Evolutionary conservation across 2,329 filamentous ascomycete species (phyloP).

Genomic region (Hymenoscyphus occultus): DNA sequence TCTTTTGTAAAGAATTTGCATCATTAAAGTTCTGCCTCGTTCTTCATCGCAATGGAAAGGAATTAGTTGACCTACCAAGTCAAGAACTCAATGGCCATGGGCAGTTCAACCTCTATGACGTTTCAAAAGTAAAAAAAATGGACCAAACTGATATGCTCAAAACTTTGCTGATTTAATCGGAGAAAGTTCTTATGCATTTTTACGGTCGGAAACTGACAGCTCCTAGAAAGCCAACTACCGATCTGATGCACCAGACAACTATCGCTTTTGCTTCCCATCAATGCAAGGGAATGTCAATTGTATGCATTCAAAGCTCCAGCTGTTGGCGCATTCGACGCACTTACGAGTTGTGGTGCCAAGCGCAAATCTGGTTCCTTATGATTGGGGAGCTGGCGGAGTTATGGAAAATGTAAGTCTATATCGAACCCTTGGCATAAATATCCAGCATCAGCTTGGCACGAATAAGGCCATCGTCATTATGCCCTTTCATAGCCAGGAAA

Average conservation of each 20-base stretch:
- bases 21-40: too few relatives aligned
- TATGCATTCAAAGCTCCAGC: slow-evolving; percentile 94
- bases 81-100: too few relatives aligned
- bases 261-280: slow-evolving; percentile 76
- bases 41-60: too few relatives aligned
- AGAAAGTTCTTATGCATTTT: too few relatives aligned
- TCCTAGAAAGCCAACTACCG: slow-evolving; percentile 49
- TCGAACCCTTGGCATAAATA: not conserved
- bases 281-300: slow-evolving; percentile 65
- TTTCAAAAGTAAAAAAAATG: too few relatives aligned
- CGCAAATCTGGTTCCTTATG: slow-evolving; percentile 79
- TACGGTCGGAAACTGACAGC: slow-evolving; percentile 8
- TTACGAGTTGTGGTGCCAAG: slow-evolving; percentile 81
- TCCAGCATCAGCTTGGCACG: not conserved
- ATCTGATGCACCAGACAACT: slow-evolving; percentile 48
- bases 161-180: too few relatives aligned
- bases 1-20: too few relatives aligned
- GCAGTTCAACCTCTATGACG: too few relatives aligned
- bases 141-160: too few relatives aligned
- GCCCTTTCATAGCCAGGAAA: not conserved
- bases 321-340: slow-evolving; percentile 73
- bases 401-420: slow-evolving; percentile 72
- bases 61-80: too few relatives aligned
- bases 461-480: not conserved
- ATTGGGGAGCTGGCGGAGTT: slow-evolving; percentile 69